A percentile compares a stretch with the other conserved stretches of the same genome.
Conservation (phyloP, 345 rosid species). For the Hypericum androsaemum region DNA sequence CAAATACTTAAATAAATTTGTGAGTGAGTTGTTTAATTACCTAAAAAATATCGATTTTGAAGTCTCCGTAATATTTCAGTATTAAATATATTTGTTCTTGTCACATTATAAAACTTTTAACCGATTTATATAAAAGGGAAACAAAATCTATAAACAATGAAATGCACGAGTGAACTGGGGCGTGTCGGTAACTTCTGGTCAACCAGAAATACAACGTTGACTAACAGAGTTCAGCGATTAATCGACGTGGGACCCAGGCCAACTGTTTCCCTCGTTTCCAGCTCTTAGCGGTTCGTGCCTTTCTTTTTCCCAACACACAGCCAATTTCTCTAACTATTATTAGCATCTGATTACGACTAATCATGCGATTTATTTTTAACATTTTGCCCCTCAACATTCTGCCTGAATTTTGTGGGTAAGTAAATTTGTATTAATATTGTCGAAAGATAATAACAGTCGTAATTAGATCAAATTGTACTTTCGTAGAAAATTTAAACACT, state of each 20-base stretch:
- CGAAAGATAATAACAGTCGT: no score
- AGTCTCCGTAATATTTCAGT: no score
- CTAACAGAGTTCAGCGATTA: slow-evolving; percentile 1
- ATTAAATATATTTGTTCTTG: no score
- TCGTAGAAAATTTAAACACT: no score
- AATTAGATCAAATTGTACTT: no score
- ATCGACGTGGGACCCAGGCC: slow-evolving; percentile 18
- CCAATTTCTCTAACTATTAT: background rate
- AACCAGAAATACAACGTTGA: slow-evolving; percentile 14
- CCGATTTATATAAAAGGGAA: no score
- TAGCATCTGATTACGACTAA: background rate
- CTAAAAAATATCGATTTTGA: no score
- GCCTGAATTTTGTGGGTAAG: background rate
- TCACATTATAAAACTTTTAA: no score
- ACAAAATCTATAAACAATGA: no score
- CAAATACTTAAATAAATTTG: no score
- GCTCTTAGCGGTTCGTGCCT: slow-evolving; percentile 33
- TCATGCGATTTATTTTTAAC: slow-evolving; percentile 14
- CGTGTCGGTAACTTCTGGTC: slow-evolving; percentile 2
- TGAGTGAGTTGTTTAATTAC: no score
- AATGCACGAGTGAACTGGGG: background rate
- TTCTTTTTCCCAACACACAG: slow-evolving; percentile 14
- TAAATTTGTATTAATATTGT: no score
- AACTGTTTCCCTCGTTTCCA: slow-evolving; percentile 21
- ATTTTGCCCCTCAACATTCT: slow-evolving; percentile 6